Base-by-base conservation (phyloP, 1,284 basidiomycete species). In the Earliella scabrosa region DNA sequence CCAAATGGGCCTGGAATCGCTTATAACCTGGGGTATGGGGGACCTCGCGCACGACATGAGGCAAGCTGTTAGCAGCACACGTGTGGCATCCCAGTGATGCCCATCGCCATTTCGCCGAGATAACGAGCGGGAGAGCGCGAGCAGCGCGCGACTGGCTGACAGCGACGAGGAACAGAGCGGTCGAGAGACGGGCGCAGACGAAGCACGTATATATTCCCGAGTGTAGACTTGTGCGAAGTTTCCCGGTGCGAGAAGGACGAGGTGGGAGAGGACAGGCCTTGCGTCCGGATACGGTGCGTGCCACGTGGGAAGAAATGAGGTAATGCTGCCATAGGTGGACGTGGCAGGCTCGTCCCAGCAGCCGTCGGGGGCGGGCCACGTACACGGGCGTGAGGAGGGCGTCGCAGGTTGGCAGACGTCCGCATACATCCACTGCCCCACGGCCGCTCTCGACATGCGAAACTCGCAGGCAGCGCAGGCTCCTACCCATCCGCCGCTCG, bases 391-490 rank as follows among this genome's bases (percentile, higher is more conserved):
- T 58, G 54, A 24, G 38, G 18, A 21, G 11, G 11, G 18, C 6
- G 54, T 27, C 39, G 50, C 46, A 43, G 38, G 38, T 47, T 35
- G 55, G 50, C 60, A 29, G 23, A n/a, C n/a, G 5, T 11, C 21
- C 20, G 39, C 10, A 20, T 38, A 21, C 26, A 43, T 40, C 52
- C 51, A 55, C 49, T 49, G 41, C 49, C 26, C 35, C 32, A 20
- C 41, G 35, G 50, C 54, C 38, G 41, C 56, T 50, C 57, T 48
- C 54, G 36, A 45, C 52, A 34, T 40, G 35, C 52, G 16, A 49
- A 39, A 59, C 54, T 65, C 63, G 56, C 64, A 68, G 61, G 63
- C n/a, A n/a, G n/a, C n/a, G n/a, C n/a, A n/a, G n/a, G n/a, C n/a
- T n/a, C n/a, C n/a, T n/a, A n/a, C n/a, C n/a, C n/a, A n/a, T n/a